Base-by-base conservation (phyloP, 2,329 filamentous ascomycete genomes). In the Microthyrium microscopicum region DNA sequence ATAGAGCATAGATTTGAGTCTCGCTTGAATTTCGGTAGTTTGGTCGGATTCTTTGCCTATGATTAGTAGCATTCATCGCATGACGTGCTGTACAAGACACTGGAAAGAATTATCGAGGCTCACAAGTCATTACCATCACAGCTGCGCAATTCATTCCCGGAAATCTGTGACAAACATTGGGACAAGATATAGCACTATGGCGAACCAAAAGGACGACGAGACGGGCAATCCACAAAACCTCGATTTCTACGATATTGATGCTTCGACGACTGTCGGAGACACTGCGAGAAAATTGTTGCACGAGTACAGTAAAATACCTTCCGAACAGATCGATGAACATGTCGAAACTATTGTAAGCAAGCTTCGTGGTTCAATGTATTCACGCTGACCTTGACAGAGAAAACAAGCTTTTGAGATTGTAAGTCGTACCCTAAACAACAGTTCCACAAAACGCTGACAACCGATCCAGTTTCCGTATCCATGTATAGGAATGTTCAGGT, bases 401-500 rank as follows among this genome's bases (percentile, higher is more conserved):
- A 20, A 26, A 11, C 32, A 33, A 16, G 35, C 35, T 2, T 37
- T 37, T n/a, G 25, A 20, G 19, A 37, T 37, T 3, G 22, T 25
- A 25, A 25, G 22, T 13, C 9, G 22, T 9, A 9, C 9, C 9
- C 22, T 25, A 25, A 9, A 25, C 9, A 25, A 13, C 22, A 25
- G 22, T 9, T 25, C 22, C 9, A 13, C 22, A 9, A 13, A 13
- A 9, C 13, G 22, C 9, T 25, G 9, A 13, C 22, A 9, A 9
- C 9, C 9, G 9, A 25, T 13, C 5, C 34, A 39, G 37, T 40
- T 31, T 19, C 39, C 40, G 9, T 56, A 54, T 33, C 51, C 52
- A 15, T 56, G 52, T 29, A 44, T 56, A 11, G 53, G 51, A 4
- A 44, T 46, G 18, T 55, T 46, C 43, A 45, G 46, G 3, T 56